Evolutionary conservation across 2,329 filamentous ascomycete genomes (phyloP).

Genomic region (Colletotrichum chrysophilum): DNA sequence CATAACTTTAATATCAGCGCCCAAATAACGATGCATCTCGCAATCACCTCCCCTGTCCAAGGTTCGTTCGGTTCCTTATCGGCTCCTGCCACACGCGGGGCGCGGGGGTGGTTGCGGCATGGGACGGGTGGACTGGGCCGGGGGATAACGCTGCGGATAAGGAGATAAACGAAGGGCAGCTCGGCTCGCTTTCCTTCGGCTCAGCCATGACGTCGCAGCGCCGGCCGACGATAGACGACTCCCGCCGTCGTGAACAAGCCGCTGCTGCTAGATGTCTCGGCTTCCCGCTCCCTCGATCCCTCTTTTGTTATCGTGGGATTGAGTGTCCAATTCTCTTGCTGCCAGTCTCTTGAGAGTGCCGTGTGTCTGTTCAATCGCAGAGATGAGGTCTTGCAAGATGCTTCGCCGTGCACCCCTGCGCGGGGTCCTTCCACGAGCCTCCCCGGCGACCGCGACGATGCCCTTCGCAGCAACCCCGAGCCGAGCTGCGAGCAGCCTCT

Average conservation of each 20-base stretch:
- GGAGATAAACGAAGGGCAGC: neutral
- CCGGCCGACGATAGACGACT: slow-evolving; percentile 17
- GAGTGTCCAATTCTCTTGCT: neutral
- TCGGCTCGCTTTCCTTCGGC: slow-evolving; percentile 35
- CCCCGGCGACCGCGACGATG: neutral
- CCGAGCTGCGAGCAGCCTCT: slow-evolving; percentile 54
- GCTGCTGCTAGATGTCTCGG: neutral
- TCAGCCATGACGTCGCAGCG: slow-evolving; percentile 31
- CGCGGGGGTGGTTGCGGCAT: neutral
- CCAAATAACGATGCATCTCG: neutral
- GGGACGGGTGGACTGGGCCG: neutral
- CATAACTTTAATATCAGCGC: slow-evolving; percentile 4
- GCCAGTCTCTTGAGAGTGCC: neutral
- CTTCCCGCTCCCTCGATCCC: neutral
- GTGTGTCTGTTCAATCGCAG: neutral
- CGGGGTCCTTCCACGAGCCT: slow-evolving; percentile 27
- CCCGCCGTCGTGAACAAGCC: neutral
- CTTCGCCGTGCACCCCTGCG: slow-evolving; percentile 33
- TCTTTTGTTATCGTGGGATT: neutral
- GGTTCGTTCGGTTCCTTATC: slow-evolving; percentile 1
- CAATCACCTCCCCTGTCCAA: neutral
- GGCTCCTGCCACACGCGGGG: neutral
- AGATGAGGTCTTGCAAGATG: slow-evolving; percentile 26
- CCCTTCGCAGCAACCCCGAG: slow-evolving; percentile 26
- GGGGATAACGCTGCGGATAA: neutral